Evolutionary conservation across 73 alveolate species (phyloP).

Genomic region (Paramecium pentaurelia): DNA sequence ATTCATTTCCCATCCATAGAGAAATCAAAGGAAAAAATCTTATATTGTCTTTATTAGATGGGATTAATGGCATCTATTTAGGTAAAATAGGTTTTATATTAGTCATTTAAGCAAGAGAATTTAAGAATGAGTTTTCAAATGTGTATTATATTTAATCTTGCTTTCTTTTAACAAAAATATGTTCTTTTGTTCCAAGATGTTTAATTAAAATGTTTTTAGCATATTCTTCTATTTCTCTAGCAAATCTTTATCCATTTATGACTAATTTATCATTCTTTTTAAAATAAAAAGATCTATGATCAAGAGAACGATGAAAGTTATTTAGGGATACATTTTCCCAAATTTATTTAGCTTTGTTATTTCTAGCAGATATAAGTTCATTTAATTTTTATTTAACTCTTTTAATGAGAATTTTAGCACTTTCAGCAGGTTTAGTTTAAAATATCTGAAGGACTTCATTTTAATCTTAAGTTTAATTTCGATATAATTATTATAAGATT

Average conservation of each 20-base stretch:
- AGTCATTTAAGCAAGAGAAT: conserved; percentile 1
- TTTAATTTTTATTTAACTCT: conserved; percentile 57
- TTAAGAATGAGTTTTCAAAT: background rate
- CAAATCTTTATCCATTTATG: conserved; percentile 33
- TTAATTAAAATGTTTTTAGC: conserved; percentile 2
- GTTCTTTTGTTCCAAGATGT: conserved; percentile 14
- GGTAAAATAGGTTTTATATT: conserved; percentile 3
- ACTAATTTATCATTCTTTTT: conserved; percentile 60
- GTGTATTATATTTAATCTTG: background rate
- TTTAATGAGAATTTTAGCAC: conserved; percentile 51
- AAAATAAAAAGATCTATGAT: conserved; percentile 68
- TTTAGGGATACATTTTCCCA: conserved; percentile 64
- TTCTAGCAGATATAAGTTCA: conserved; percentile 57
- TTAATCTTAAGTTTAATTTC: conserved; percentile 53
- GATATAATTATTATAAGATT: conserved; percentile 27
- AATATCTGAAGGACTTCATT: conserved; percentile 59
- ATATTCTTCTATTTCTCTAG: conserved; percentile 34
- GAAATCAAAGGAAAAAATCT: background rate
- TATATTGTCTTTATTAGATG: background rate
- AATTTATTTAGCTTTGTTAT: conserved; percentile 31
- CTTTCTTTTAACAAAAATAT: background rate
- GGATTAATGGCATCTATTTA: background rate
- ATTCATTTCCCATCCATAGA: conserved; percentile 5
- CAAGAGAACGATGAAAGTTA: conserved; percentile 66
- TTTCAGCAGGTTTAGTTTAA: conserved; percentile 46